Base-by-base conservation (phyloP, 2,329 filamentous ascomycete genomes). In the Ceratocystis alfenasii region DNA sequence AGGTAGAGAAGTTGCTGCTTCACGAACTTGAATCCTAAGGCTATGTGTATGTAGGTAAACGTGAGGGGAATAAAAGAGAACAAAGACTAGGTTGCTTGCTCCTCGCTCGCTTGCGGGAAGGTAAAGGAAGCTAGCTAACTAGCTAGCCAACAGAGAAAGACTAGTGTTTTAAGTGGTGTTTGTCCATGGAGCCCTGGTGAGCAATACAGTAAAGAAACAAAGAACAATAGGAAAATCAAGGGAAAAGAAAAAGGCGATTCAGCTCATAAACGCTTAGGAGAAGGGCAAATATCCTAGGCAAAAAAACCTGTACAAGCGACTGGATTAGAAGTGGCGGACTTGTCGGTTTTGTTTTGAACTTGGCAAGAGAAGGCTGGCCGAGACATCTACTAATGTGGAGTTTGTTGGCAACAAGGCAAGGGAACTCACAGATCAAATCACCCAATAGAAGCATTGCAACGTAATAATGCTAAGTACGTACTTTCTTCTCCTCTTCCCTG, bases 271-370 rank as follows among this genome's bases (percentile, higher is more conserved):
- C 7, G 55, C 17, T 36, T 5, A 36, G 5, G 55, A 59, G 33
- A 36, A 59, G 20, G 10, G 36, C 10, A 36, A 36, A 59, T 17
- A 12, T 10, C 3, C 17, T 15, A 36, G 22, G 55, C 17, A n/a
- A 59, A 36, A n/a, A n/a, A 8, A 30, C 30, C 5, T 36, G 22
- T 28, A 53, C 48, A 53, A 12, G 10, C 8, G 28, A 59, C 20
- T 20, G 55, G 15, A 36, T 36, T 36, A 59, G 10, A 59, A 59
- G 55, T 36, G 28, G 55, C 55, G 8, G 55, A 36, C 25, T 33
- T 59, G 55, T 59, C 55, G 55, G 28, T 59, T 59, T 59, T 59
- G 55, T 59, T 59, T 59, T 59, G 55, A 59, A 30, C 55, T 59
- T 59, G 28, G n/a, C 55, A 59, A 59, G 28, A 59, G 55, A 59